Base-by-base conservation (phyloP, 164 flowering plant species). In the Nymphaea colorata region DNA sequence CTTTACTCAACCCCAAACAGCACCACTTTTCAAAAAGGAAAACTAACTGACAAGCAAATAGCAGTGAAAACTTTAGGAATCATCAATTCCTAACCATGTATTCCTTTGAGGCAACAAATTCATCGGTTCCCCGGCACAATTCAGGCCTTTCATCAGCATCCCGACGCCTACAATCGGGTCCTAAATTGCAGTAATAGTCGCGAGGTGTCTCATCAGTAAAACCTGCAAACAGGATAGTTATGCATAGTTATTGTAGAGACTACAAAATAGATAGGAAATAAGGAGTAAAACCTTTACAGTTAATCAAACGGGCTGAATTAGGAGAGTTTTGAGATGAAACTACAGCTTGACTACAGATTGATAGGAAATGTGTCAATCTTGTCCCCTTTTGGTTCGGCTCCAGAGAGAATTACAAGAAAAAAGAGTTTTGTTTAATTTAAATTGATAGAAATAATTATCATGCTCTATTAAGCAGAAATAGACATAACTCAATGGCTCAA, bases 111-210 rank as follows among this genome's bases (percentile, higher is more conserved):
- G 99, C 99, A 82, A 90, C 84, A 88, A 92, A 92, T 80, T 95
- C 99, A 80, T 92, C 99, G 41, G 99, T 92, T 77, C 99, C 99
- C 76, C 90, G 84, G 67, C 97, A 95, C 62, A 95, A 77, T 72
- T 95, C 99, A 68, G 99, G 96, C 76, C 99, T 87, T 77, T 92
- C 99, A 84, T 95, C 97, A 73, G 97, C 98, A 84, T 95, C 99
- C 76, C 99, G 85, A 63, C 99, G 96, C 70, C 99, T 84, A 62
- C 99, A 97, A 86, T 95, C 98, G 18, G 98, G 96, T 64, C 94
- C 99, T 61, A 93, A 75, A 76, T 95, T 95, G 89, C 99, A 92
- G 69, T 84, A 88, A 76, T 95, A 95, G 57, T 95, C 99, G 63
- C 93, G 97, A 44, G 98, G 99, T 68, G 99, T 95, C 70, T 87